Conservation (phyloP, 2,329 filamentous ascomycete genomes). For the Coniosporium tulheliwenetii region DNA sequence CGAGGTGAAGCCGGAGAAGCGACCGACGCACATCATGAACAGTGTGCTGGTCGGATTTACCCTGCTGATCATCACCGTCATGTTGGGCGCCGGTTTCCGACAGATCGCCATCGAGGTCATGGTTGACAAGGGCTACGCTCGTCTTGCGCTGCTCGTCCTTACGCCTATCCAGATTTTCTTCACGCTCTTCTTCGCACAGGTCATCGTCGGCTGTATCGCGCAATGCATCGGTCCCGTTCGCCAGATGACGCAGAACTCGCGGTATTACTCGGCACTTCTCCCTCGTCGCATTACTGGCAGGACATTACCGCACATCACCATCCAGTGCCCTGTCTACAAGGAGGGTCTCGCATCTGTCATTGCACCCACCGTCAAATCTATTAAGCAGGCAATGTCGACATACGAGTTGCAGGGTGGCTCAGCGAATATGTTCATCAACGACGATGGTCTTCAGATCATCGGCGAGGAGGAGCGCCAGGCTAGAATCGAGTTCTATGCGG, state of each 20-base stretch:
- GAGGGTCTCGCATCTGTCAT: constrained; percentile 65
- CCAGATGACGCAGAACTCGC: constrained; percentile 61
- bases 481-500: constrained; percentile 31
- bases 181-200: constrained; percentile 67
- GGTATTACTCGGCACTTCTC: constrained; percentile 64
- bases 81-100: constrained; percentile 54
- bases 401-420: constrained; percentile 67
- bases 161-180: constrained; percentile 65
- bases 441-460: constrained; percentile 57
- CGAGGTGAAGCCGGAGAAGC: constrained; percentile 45
- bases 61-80: constrained; percentile 46
- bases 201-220: constrained; percentile 59
- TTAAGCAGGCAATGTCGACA: constrained; percentile 63
- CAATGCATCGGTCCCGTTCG: constrained; percentile 63
- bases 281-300: constrained; percentile 43
- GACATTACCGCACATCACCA: constrained; percentile 51
- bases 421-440: constrained; percentile 63
- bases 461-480: constrained; percentile 27
- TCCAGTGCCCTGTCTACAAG: constrained; percentile 82
- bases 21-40: constrained; percentile 55
- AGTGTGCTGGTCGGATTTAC: constrained; percentile 52
- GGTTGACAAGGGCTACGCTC: constrained; percentile 46
- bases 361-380: constrained; percentile 57
- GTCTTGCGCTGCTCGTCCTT: constrained; percentile 49
- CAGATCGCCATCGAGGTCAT: constrained; percentile 53